Conservation (phyloP, 1,284 basidiomycete species). For the Laetiporus sulphureus region DNA sequence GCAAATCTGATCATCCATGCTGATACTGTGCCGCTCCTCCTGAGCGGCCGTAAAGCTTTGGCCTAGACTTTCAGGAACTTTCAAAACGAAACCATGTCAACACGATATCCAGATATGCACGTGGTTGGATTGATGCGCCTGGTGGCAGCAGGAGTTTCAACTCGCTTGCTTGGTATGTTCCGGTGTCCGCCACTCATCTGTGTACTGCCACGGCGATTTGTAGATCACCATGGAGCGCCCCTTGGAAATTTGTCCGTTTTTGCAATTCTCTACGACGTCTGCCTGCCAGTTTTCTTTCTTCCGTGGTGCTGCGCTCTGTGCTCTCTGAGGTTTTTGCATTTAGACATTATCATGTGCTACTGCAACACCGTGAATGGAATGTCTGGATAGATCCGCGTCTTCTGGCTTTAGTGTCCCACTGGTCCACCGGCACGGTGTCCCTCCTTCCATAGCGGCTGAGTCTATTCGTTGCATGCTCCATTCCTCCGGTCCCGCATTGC, state of each 20-base stretch:
- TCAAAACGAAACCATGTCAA: background rate
- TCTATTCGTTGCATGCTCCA: constrained; percentile 3
- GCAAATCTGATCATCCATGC: constrained; percentile 1
- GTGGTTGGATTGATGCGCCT: constrained; percentile 5
- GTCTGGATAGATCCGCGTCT: background rate
- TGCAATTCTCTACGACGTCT: too few species aligned
- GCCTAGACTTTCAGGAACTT: constrained; percentile 4
- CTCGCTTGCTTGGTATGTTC: too few species aligned
- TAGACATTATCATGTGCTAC: background rate
- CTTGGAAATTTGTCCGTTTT: background rate
- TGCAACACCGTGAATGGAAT: background rate
- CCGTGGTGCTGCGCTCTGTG: background rate
- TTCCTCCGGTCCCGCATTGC: background rate
- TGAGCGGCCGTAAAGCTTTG: constrained; percentile 5
- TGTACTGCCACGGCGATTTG: background rate
- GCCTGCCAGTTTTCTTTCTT: background rate
- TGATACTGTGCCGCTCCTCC: constrained; percentile 4
- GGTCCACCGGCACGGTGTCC: background rate
- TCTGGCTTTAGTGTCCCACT: background rate
- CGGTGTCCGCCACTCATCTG: background rate
- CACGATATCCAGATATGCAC: background rate
- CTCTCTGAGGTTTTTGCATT: background rate
- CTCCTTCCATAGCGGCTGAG: background rate
- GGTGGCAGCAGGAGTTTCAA: background rate
- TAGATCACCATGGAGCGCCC: background rate